These are phyloP conservation scores for Cercospora berteroae DNA, from an alignment of 2,329 filamentous ascomycete species.

Conservation along the genomic window DNA sequence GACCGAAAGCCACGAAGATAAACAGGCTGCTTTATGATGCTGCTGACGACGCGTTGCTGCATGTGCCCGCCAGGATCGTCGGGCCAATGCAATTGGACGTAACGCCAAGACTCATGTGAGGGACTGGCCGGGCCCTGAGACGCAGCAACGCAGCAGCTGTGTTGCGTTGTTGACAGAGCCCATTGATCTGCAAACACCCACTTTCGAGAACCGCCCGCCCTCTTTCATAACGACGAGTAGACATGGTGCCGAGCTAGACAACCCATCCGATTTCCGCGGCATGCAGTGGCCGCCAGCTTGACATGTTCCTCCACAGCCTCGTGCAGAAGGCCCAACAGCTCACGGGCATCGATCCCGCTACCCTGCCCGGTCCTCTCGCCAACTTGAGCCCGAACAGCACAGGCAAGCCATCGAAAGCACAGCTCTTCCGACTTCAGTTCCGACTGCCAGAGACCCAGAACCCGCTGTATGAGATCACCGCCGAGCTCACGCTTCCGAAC, in stretches of 20 bases:
- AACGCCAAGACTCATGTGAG: slow-evolving; percentile 4
- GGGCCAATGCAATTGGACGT: not conserved
- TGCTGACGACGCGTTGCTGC: slow-evolving; percentile 3
- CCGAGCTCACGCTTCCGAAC: slow-evolving; percentile 83
- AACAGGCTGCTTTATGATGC: not conserved
- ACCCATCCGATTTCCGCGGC: slow-evolving; percentile 2
- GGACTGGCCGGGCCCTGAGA: not conserved
- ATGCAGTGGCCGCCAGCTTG: slow-evolving; percentile 6
- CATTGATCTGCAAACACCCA: not conserved
- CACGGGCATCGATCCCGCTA: slow-evolving; percentile 72
- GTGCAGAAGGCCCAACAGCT: slow-evolving; percentile 85
- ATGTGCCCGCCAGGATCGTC: not conserved
- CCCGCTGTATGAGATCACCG: slow-evolving; percentile 92
- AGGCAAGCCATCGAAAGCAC: slow-evolving; percentile 85
- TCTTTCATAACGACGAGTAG: not conserved
- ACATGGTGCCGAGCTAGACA: slow-evolving; percentile 3
- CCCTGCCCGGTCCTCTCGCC: slow-evolving; percentile 55
- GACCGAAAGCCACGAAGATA: not conserved
- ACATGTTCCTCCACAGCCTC: slow-evolving; percentile 70
- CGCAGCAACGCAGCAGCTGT: not conserved
- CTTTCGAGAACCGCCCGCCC: too few species aligned
- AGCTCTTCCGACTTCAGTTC: slow-evolving; percentile 94
- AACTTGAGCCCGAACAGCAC: slow-evolving; percentile 57
- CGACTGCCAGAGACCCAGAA: slow-evolving; percentile 89
- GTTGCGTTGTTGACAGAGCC: not conserved